Base-by-base conservation (phyloP, 2,329 filamentous ascomycete genomes). In the Stachybotrys chlorohalonatus region DNA sequence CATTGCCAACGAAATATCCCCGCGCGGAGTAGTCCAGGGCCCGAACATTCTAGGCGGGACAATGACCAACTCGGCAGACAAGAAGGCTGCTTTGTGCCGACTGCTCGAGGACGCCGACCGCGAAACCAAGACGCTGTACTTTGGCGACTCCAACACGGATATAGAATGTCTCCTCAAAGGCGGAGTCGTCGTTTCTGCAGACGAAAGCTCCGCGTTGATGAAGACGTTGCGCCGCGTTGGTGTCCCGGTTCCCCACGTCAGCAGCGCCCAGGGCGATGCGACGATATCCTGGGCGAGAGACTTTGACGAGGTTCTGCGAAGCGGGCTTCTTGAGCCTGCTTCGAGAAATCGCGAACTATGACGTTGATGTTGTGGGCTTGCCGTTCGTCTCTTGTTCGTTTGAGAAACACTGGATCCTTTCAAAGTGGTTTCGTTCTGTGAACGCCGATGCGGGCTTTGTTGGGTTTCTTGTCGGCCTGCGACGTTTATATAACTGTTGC, bases 81-180 rank as follows among this genome's bases (percentile, higher is more conserved):
- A 82, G 67, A 60, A 73, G 16, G 64, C 68, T 11, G 75, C 70
- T 3, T 60, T 80, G 55, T 54, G 63, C n/a, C 60, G 65, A 7
- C 58, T 52, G 32, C 32, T 73, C 36, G 57, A 49, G 36, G 54
- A 54, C 7, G 61, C 61, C 50, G 51, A 7, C 11, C 52, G 53
- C 11, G 58, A 62, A 5, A 58, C 55, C 1, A 54, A 59, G 54
- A 61, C 70, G n/a, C 63, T 80, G n/a, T 84, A 83, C 66, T 75
- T 82, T 63, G 81, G 81, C 7, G 81, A 84, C 63, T 82, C 80
- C 31, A 73, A 73, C 2, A 83, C 80, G 1, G 81, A 84, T 62
- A 64, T 83, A 54, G 74, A 77, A 61, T 83, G 80, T 56, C 64
- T 84, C 45, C 59, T 81, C 5, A 62, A 65, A 24, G 66, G 68